These are phyloP conservation scores for Grammothele lineata DNA, from an alignment of 768 basidiomycete species.

Conservation along the genomic window DNA sequence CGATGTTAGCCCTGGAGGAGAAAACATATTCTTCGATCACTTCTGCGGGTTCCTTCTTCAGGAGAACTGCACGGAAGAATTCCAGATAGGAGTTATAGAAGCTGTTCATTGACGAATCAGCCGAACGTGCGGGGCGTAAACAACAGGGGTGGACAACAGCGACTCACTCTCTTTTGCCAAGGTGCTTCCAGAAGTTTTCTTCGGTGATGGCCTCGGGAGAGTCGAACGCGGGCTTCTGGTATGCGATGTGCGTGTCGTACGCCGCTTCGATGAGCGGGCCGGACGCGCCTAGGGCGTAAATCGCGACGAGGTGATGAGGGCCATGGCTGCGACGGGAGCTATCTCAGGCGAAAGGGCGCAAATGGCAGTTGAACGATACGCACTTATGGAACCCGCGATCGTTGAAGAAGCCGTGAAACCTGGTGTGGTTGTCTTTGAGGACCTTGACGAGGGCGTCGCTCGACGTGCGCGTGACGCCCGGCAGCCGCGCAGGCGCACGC, in stretches of 20 bases:
- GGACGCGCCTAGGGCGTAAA: slow-evolving; percentile 57
- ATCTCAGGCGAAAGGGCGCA: background rate
- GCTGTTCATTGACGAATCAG: slow-evolving; percentile 28
- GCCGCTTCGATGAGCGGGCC: slow-evolving; percentile 37
- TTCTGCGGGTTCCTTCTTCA: slow-evolving; percentile 38
- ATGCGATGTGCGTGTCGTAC: slow-evolving; percentile 36
- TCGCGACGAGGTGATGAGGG: slow-evolving; percentile 9
- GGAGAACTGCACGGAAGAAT: slow-evolving; percentile 44
- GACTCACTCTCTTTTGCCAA: slow-evolving; percentile 52
- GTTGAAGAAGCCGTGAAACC: slow-evolving; percentile 48
- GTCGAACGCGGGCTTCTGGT: slow-evolving; percentile 33
- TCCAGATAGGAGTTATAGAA: slow-evolving; percentile 56
- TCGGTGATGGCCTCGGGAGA: slow-evolving; percentile 44
- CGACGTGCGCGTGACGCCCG: slow-evolving; percentile 26
- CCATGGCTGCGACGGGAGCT: background rate
- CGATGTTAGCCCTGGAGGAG: slow-evolving; percentile 29
- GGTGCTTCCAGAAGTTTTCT: slow-evolving; percentile 48
- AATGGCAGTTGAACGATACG: slow-evolving; percentile 9
- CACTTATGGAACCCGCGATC: slow-evolving; percentile 48
- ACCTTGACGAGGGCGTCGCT: slow-evolving; percentile 25
- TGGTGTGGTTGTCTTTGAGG: slow-evolving; percentile 46
- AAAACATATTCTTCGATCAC: slow-evolving; percentile 64
- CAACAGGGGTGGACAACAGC: background rate
- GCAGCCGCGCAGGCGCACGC: slow-evolving; percentile 13
- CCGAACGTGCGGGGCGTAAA: background rate